phyloP scores from a whole-genome alignment of 1,284 basidiomycete genomes.

The Testicularia cyperi region DNA sequence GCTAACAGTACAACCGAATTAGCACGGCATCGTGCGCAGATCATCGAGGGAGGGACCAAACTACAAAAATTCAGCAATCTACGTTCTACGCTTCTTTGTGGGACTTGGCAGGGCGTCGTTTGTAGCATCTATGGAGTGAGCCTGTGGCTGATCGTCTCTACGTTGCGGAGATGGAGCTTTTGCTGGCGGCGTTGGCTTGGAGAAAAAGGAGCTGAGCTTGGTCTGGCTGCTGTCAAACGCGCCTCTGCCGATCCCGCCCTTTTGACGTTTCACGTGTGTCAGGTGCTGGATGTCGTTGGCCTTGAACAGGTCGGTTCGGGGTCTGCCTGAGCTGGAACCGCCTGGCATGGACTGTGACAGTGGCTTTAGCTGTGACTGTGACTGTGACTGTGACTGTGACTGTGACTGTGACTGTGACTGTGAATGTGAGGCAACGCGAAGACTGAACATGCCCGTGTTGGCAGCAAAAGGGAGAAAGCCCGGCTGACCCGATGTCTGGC shows the following conservation, averaged over 20 bases:
- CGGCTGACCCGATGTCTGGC: constrained; percentile 11
- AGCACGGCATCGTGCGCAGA: too few relatives aligned
- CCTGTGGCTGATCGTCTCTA: too few relatives aligned
- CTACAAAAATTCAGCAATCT: too few relatives aligned
- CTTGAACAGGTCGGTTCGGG: constrained; percentile 20
- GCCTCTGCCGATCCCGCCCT: constrained; percentile 24
- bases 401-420: too few relatives aligned
- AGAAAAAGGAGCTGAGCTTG: constrained; percentile 27
- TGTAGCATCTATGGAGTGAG: neutral
- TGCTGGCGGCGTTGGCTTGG: neutral
- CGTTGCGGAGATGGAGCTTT: too few relatives aligned
- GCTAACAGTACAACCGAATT: too few relatives aligned
- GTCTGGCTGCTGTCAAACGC: constrained; percentile 20
- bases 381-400: too few relatives aligned
- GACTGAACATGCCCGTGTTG: constrained; percentile 44
- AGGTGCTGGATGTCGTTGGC: constrained; percentile 27
- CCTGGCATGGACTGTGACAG: too few relatives aligned
- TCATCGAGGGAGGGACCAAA: too few relatives aligned
- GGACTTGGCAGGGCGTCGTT: neutral
- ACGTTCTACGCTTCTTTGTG: constrained; percentile 15
- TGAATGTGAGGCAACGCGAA: too few relatives aligned
- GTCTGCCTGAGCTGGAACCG: too few relatives aligned
- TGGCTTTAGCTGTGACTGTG: neutral
- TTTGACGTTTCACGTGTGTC: constrained; percentile 20
- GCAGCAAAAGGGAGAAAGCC: constrained; percentile 33